phyloP scores from a whole-genome alignment of 768 basidiomycete species.

The Phaeolepiota aurea region DNA sequence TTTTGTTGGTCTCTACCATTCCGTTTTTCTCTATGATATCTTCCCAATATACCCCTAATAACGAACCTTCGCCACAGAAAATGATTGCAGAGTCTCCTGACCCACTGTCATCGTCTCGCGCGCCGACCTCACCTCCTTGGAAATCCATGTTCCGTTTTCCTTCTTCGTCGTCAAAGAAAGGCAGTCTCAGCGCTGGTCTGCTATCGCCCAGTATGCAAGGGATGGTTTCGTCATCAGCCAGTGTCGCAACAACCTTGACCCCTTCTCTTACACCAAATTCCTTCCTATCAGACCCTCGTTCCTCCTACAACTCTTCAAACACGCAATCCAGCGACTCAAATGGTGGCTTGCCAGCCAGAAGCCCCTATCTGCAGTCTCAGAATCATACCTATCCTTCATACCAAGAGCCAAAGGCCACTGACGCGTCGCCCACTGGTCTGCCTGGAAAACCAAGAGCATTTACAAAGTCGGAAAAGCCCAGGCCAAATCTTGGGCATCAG shows the following conservation, averaged over 20 bases:
- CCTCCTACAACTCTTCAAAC: slow-evolving; percentile 73
- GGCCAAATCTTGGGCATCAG: slow-evolving; percentile 16
- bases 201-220: slow-evolving; percentile 44
- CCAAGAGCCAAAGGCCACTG: slow-evolving; percentile 26
- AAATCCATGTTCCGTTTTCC: slow-evolving; percentile 70
- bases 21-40: slow-evolving; percentile 1
- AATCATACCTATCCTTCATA: slow-evolving; percentile 21
- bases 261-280: slow-evolving; percentile 47
- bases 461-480: slow-evolving; percentile 40
- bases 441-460: slow-evolving; percentile 22
- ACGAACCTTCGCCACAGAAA: slow-evolving; percentile 8
- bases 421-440: slow-evolving; percentile 28
- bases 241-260: slow-evolving; percentile 31
- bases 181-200: slow-evolving; percentile 28
- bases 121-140: slow-evolving; percentile 41
- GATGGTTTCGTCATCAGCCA: slow-evolving; percentile 22
- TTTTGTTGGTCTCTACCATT: not conserved
- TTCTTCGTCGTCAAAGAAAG: slow-evolving; percentile 56
- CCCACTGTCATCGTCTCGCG: slow-evolving; percentile 19
- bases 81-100: slow-evolving; percentile 10
- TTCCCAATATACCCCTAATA: not conserved
- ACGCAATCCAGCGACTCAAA: slow-evolving; percentile 71
- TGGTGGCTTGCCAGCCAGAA: slow-evolving; percentile 19
- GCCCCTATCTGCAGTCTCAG: slow-evolving; percentile 17
- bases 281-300: slow-evolving; percentile 53